Base-by-base conservation (phyloP, 345 rosid species). In the Xanthoceras sorbifolium region DNA sequence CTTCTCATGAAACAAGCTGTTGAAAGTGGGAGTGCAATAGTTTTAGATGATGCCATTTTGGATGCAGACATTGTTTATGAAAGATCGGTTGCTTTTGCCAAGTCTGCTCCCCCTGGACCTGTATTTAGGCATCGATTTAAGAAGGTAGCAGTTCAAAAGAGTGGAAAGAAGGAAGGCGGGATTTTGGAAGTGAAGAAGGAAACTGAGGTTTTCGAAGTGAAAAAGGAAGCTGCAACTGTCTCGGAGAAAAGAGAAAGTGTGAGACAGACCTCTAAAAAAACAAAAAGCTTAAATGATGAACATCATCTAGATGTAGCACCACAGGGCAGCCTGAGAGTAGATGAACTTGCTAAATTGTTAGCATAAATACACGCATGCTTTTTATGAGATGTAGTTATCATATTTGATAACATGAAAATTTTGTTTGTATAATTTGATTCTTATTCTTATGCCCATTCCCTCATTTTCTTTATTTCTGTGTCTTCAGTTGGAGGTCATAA, bases 331-430 rank as follows among this genome's bases (percentile, higher is more conserved):
- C 78, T 91, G 61, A 72, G 85, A 70, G 78, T 94, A 15, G 98
- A 94, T 82, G 98, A 94, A 85, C 95, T 93, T 68, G 98, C 98
- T 68, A 90, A 93, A 84, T 77, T 93, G 60, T 85, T 93, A 77
- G 80, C 97, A 2, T 94, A 74, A 80, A 57, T 17, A 17, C 7
- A 23, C 38, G 1, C n/a, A 23, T 26, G 38, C 32, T 20, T 23
- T 38, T 42, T 36, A 10, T 62, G n/a, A 34, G 72, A 22, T 83
- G 50, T 72, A 59, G 67, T 25, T 7, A 32, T 7, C 38, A 57
- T 36, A 7, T 31, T 64, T 64, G 10, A 64, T 38, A 17, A 15
- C 61, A 46, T 25, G 42, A 28, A n/a, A n/a, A 12, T 63, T n/a
- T 64, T 32, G 26, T 44, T 20, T 42, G 14, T 5, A 26, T 12